These are phyloP conservation scores for Straminergon stramineum DNA, from an alignment of 225 moss, liverwort and hornwort genomes.

Conservation along the genomic window DNA sequence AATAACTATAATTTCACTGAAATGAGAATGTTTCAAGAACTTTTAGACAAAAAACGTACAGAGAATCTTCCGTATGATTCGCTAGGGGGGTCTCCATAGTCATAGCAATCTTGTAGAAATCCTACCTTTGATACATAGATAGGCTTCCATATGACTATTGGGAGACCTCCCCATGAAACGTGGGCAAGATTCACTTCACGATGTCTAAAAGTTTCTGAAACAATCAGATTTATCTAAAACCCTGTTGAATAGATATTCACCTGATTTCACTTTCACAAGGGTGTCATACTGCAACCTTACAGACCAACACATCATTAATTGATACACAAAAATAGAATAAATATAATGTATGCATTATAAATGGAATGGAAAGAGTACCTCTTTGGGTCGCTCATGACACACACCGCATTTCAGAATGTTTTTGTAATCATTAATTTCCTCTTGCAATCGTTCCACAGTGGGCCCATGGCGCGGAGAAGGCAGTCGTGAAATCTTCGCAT, in stretches of 20 bases:
- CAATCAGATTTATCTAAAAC: neutral
- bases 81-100: neutral
- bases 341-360: neutral
- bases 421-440: slow-evolving; percentile 88
- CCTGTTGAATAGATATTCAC: neutral
- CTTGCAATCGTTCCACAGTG: slow-evolving; percentile 64
- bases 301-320: neutral
- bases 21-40: neutral
- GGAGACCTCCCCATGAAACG: neutral
- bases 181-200: neutral
- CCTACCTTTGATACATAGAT: neutral
- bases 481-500: slow-evolving; percentile 35
- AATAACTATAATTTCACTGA: neutral
- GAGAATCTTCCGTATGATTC: neutral
- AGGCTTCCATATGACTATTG: neutral
- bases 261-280: neutral
- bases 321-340: neutral
- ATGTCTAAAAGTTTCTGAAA: neutral
- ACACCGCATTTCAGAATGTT: slow-evolving; percentile 80
- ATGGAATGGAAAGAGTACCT: slow-evolving; percentile 30
- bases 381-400: slow-evolving; percentile 89
- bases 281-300: neutral
- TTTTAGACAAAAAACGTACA: neutral
- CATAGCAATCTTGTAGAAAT: neutral
- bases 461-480: slow-evolving; percentile 42